Percentiles rank a stretch among this genome's conserved stretches.
Conservation (phyloP, 73 alveolate genomes). For the Stentor coeruleus region DNA sequence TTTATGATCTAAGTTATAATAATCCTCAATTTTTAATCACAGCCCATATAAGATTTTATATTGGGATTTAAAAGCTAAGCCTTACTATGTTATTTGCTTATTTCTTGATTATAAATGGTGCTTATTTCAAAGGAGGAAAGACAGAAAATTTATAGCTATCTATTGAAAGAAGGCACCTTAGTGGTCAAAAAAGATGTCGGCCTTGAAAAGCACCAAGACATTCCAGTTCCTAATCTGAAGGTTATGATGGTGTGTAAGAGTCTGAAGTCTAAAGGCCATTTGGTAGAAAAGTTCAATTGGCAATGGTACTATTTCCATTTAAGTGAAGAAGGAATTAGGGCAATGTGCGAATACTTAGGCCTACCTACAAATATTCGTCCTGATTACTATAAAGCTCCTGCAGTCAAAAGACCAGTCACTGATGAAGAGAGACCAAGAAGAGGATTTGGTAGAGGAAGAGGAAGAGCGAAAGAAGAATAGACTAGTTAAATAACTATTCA, state of each 20-base stretch:
- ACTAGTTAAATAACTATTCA: too few species aligned
- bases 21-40: too few species aligned
- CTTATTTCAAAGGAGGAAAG: conserved; percentile 78
- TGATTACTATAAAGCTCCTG: conserved; percentile 53
- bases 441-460: conserved; percentile 43
- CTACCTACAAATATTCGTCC: conserved; percentile 81
- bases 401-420: conserved; percentile 42
- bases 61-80: too few species aligned
- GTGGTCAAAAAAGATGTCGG: conserved; percentile 79
- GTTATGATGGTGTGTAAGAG: conserved; percentile 75
- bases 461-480: conserved; percentile 4
- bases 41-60: too few species aligned
- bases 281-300: conserved; percentile 79
- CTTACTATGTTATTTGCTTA: too few species aligned
- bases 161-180: conserved; percentile 78
- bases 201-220: conserved; percentile 63
- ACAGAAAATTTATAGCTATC: conserved; percentile 71
- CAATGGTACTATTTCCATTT: conserved; percentile 86
- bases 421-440: conserved; percentile 37
- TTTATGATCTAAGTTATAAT: too few species aligned
- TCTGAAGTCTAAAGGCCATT: conserved; percentile 67
- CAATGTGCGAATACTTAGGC: conserved; percentile 76
- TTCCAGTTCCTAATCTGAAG: conserved; percentile 75
- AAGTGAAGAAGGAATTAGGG: conserved; percentile 72
- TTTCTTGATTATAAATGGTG: too few species aligned